Conservation (phyloP, 31 red algal species). For the Odonthalia washingtoniensis region DNA sequence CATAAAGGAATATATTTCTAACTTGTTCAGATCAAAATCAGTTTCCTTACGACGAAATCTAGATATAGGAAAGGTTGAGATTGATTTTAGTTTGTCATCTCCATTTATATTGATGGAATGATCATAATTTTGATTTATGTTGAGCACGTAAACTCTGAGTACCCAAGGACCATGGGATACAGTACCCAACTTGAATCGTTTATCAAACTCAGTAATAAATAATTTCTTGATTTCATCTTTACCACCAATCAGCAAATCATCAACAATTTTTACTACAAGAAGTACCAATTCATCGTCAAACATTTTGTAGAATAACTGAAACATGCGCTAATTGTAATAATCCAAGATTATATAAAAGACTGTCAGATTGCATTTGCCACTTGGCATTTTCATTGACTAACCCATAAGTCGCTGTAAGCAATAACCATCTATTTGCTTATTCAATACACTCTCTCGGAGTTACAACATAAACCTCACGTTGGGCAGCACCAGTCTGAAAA, state of each 20-base stretch:
- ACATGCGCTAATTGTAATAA: not conserved
- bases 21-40: no score
- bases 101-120: no score
- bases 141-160: no score
- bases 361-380: constrained; percentile 9
- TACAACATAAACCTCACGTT: constrained; percentile 34
- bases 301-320: not conserved
- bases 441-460: constrained; percentile 9
- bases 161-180: not conserved
- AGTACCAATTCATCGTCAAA: not conserved
- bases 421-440: not conserved
- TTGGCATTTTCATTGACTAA: no score
- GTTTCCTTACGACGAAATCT: no score
- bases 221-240: not conserved
- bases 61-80: no score
- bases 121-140: no score
- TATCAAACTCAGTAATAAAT: not conserved
- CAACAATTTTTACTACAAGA: not conserved
- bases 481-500: constrained; percentile 35
- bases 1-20: no score
- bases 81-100: no score
- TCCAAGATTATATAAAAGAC: constrained; percentile 1
- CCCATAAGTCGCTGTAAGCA: not conserved
- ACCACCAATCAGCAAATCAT: not conserved
- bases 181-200: not conserved